Conservation (phyloP, 2,329 filamentous ascomycete species). For the Lizonia empirigonia region DNA sequence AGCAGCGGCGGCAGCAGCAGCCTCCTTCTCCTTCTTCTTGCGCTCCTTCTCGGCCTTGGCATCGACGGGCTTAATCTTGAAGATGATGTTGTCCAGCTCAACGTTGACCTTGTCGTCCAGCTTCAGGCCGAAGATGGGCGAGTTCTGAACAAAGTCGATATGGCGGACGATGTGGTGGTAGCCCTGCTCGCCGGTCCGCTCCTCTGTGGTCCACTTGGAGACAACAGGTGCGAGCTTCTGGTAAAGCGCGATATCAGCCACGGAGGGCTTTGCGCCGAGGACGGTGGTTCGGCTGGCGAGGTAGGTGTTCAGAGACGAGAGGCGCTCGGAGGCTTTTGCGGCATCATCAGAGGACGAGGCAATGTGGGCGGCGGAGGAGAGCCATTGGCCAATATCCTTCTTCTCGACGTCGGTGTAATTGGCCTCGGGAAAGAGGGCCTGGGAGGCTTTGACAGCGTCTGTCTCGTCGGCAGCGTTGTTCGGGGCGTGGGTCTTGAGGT, state of each 20-base stretch:
- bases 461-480: constrained; percentile 46
- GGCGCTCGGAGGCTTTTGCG: constrained; percentile 64
- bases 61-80: constrained; percentile 86
- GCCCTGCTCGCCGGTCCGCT: constrained; percentile 87
- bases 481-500: constrained; percentile 46
- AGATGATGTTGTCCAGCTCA: constrained; percentile 78
- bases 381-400: constrained; percentile 88
- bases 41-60: constrained; percentile 95
- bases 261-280: constrained; percentile 85
- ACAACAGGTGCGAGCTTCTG: constrained; percentile 76
- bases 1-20: constrained; percentile 57
- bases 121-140: constrained; percentile 70
- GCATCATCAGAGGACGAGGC: constrained; percentile 63
- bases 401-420: constrained; percentile 80
- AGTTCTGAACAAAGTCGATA: constrained; percentile 94
- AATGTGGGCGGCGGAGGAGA: constrained; percentile 75
- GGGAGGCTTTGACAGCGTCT: constrained; percentile 52
- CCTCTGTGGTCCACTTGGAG: constrained; percentile 78
- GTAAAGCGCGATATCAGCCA: constrained; percentile 85
- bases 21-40: constrained; percentile 92
- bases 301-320: constrained; percentile 83
- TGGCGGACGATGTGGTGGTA: constrained; percentile 90
- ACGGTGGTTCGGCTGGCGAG: constrained; percentile 87
- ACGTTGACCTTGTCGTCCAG: constrained; percentile 79
- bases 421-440: constrained; percentile 70